These are phyloP conservation scores for Microbotryum silenes-acaulis DNA, from an alignment of 1,284 basidiomycete species.

Conservation along the genomic window DNA sequence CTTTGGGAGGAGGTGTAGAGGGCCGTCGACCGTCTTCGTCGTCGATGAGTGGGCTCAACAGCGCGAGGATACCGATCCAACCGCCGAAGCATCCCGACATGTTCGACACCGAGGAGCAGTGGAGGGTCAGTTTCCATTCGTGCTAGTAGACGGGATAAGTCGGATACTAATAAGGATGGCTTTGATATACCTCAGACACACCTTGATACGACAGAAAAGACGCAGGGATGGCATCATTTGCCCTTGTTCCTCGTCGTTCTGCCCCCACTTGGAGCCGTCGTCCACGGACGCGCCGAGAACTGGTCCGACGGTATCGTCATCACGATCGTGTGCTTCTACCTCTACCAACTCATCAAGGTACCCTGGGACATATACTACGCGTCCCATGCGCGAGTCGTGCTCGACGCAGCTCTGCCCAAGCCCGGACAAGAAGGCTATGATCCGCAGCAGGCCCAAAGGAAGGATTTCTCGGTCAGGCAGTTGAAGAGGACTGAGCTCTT, in stretches of 20 bases:
- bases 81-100: slow-evolving; percentile 17
- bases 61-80: slow-evolving; percentile 1
- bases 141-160: too few relatives aligned
- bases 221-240: slow-evolving; percentile 20
- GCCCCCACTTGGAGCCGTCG: slow-evolving; percentile 30
- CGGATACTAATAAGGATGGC: not conserved
- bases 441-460: slow-evolving; percentile 11
- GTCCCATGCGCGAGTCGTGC: slow-evolving; percentile 33
- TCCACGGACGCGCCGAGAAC: slow-evolving; percentile 38
- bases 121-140: not conserved
- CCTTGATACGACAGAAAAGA: slow-evolving; percentile 8
- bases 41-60: not conserved
- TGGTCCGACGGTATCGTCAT: slow-evolving; percentile 43
- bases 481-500: slow-evolving; percentile 39
- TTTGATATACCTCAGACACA: slow-evolving; percentile 1
- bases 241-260: slow-evolving; percentile 34
- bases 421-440: slow-evolving; percentile 16
- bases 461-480: slow-evolving; percentile 33
- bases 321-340: slow-evolving; percentile 40
- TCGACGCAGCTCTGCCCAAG: slow-evolving; percentile 19
- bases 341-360: slow-evolving; percentile 35
- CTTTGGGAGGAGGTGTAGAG: too few relatives aligned
- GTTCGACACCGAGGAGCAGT: slow-evolving; percentile 23
- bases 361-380: slow-evolving; percentile 40
- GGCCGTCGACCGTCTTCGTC: too few relatives aligned